A percentile compares a stretch with the other conserved stretches of the same genome.
Evolutionary conservation across 768 basidiomycete species (phyloP).

Genomic region (Inosperma sp.): DNA sequence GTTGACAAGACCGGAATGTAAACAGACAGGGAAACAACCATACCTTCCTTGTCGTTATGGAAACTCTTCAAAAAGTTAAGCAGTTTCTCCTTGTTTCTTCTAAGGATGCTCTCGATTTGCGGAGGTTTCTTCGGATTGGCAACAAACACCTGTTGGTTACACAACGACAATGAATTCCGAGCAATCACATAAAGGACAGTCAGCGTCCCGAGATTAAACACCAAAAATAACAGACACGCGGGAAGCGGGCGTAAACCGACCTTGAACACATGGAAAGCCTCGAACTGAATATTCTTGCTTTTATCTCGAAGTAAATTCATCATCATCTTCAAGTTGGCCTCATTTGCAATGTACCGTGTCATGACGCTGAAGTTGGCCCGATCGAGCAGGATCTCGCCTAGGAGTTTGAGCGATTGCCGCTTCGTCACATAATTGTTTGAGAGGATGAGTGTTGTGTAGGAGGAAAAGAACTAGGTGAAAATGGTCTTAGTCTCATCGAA

Average conservation of each 20-base stretch:
- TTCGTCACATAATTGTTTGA: conserved; percentile 99
- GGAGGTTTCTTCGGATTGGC: conserved; percentile 99
- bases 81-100: conserved; percentile 92
- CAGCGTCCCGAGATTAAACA: background rate
- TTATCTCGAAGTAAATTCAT: conserved; percentile 98
- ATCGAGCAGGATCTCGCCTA: conserved; percentile 97
- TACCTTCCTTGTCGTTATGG: conserved; percentile 97
- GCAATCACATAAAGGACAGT: background rate
- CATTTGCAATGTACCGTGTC: conserved; percentile 94
- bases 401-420: conserved; percentile 94
- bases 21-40: conserved; percentile 23
- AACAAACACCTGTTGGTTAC: conserved; percentile 70
- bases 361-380: conserved; percentile 98
- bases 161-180: background rate
- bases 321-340: conserved; percentile 99
- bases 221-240: background rate
- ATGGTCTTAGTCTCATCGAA: conserved; percentile 9
- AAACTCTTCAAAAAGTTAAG: conserved; percentile 85
- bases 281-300: conserved; percentile 99
- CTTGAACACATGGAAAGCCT: conserved; percentile 99
- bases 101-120: conserved; percentile 85
- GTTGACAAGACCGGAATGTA: background rate
- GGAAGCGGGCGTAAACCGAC: conserved; percentile 38
- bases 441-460: conserved; percentile 88
- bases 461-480: conserved; percentile 79